Conservation (phyloP, 805 yeast genomes). For the Blastobotrys terrestris region DNA sequence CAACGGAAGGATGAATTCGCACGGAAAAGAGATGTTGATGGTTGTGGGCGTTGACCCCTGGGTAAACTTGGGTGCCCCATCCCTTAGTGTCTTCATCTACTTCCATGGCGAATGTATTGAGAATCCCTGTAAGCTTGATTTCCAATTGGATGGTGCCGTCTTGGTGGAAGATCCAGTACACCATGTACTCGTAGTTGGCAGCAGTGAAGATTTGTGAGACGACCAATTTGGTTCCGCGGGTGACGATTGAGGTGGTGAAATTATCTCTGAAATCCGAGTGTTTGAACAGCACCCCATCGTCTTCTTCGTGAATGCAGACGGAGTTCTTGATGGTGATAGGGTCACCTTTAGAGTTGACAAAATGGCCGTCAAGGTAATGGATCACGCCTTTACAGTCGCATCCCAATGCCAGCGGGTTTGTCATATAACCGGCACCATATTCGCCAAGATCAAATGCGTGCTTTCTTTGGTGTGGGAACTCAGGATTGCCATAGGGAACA, state of each 20-base stretch:
- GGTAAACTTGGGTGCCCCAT: conserved; percentile 78
- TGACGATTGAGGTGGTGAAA: conserved; percentile 65
- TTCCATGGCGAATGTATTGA: conserved; percentile 62
- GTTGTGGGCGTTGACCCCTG: conserved; percentile 76
- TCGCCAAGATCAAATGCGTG: conserved; percentile 85
- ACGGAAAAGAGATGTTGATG: conserved; percentile 80
- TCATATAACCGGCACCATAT: conserved; percentile 82
- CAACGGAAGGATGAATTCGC: conserved; percentile 74
- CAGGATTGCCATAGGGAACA: conserved; percentile 79
- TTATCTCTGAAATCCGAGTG: conserved; percentile 81
- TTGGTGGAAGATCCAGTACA: conserved; percentile 78
- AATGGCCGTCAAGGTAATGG: conserved; percentile 76
- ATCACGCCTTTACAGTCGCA: conserved; percentile 85
- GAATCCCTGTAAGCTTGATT: conserved; percentile 73
- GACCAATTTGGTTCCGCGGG: conserved; percentile 68
- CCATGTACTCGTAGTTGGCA: conserved; percentile 79
- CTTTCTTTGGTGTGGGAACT: conserved; percentile 75
- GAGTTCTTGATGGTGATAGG: conserved; percentile 70
- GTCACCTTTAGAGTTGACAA: conserved; percentile 60
- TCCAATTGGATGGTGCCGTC: conserved; percentile 80
- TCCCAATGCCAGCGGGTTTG: conserved; percentile 70
- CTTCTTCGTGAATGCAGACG: conserved; percentile 81
- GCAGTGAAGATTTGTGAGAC: conserved; percentile 81
- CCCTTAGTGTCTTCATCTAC: conserved; percentile 59
- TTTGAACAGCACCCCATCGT: conserved; percentile 71